These are phyloP conservation scores for Obelidium mucronatum DNA, from an alignment of 192 early-diverging fungal genomes.

Conservation along the genomic window DNA sequence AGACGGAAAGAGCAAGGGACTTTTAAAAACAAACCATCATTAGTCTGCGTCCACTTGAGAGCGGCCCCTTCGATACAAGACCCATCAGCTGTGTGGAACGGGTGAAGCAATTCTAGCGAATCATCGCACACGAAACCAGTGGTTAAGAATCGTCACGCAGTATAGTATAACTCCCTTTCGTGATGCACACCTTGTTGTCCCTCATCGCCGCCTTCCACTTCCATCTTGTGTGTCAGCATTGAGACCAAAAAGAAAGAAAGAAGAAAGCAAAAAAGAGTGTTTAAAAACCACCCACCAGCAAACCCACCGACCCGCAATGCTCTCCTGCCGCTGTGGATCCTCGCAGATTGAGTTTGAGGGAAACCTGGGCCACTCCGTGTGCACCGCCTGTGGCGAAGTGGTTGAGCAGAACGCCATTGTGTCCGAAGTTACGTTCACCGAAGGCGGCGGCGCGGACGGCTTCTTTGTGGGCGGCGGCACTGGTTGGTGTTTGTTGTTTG, in stretches of 20 bases:
- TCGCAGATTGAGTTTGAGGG: constrained; percentile 5
- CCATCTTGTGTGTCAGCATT: neutral
- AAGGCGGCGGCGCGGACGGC: constrained; percentile 73
- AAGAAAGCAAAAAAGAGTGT: too few species aligned
- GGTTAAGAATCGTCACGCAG: too few species aligned
- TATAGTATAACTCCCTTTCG: too few species aligned
- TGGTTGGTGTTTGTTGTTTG: constrained; percentile 10
- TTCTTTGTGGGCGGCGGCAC: constrained; percentile 38
- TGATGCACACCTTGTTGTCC: neutral
- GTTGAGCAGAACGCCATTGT: constrained; percentile 94
- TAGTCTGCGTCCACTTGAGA: neutral
- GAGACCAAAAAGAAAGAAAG: neutral
- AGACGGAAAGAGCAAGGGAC: too few species aligned
- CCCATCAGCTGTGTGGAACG: neutral
- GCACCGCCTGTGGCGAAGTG: constrained; percentile 62
- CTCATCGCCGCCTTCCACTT: neutral
- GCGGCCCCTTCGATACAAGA: neutral
- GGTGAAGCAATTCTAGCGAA: too few species aligned
- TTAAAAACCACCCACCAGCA: neutral
- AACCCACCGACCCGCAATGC: neutral
- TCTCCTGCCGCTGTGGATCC: constrained; percentile 7
- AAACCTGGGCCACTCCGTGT: constrained; percentile 11
- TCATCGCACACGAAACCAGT: too few species aligned
- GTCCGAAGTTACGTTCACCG: constrained; percentile 89
- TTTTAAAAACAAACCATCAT: neutral